A percentile compares a stretch with the other conserved stretches of the same genome.
Conservation (phyloP, 768 basidiomycete genomes). For the Calocybe cyanea region DNA sequence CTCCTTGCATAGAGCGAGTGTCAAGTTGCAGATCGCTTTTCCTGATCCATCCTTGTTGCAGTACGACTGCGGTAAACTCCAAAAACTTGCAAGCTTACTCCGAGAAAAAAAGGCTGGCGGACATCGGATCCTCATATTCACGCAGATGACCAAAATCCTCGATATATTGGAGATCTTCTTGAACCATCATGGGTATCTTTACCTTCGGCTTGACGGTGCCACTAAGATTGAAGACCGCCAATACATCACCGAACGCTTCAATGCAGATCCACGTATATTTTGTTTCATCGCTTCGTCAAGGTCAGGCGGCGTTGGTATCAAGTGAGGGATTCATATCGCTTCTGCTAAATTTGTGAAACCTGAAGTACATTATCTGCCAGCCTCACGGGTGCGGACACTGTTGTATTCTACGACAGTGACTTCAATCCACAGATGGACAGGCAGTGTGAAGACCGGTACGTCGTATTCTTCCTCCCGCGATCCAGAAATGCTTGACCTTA, state of each 20-base stretch:
- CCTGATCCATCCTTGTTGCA: conserved; percentile 87
- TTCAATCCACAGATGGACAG: conserved; percentile 98
- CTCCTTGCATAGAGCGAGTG: conserved; percentile 65
- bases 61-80: conserved; percentile 95
- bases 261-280: conserved; percentile 71
- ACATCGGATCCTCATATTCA: conserved; percentile 91
- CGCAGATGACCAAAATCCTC: conserved; percentile 93
- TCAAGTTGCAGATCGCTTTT: conserved; percentile 90
- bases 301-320: conserved; percentile 90
- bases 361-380: conserved; percentile 38
- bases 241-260: conserved; percentile 86
- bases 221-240: conserved; percentile 95
- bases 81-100: conserved; percentile 73
- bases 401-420: conserved; percentile 96
- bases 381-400: conserved; percentile 87
- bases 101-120: conserved; percentile 83
- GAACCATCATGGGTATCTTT: conserved; percentile 89
- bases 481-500: not conserved
- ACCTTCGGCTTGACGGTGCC: conserved; percentile 90
- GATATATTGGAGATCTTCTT: conserved; percentile 94
- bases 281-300: conserved; percentile 87
- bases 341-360: conserved; percentile 3
- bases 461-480: not conserved
- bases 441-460: conserved; percentile 90
- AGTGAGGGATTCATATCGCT: conserved; percentile 45